Conservation (phyloP, 305 asterid genomes). For the Fraxinus greggii region DNA sequence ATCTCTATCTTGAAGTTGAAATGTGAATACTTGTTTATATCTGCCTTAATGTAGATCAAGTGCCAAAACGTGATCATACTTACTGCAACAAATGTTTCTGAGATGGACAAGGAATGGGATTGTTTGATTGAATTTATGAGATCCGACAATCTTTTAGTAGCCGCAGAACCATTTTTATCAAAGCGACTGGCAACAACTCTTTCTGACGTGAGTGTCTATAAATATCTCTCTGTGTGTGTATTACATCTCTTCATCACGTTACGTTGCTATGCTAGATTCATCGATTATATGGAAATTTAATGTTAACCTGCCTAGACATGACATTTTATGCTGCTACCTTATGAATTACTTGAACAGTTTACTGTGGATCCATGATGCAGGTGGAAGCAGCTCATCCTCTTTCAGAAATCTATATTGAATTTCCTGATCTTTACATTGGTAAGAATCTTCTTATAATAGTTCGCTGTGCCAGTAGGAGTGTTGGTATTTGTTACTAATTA, state of each 20-base stretch:
- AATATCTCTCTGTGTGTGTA: not conserved
- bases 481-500: constrained; percentile 2
- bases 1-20: not conserved
- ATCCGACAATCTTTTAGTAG: constrained; percentile 38
- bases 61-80: constrained; percentile 77
- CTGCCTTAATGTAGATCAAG: constrained; percentile 54
- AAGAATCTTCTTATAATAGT: constrained; percentile 20
- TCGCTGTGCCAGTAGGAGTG: not conserved
- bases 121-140: constrained; percentile 56
- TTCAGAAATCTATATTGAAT: constrained; percentile 52
- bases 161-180: constrained; percentile 51
- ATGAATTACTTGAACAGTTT: not conserved
- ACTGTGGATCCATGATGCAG: constrained; percentile 34
- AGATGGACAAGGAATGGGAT: constrained; percentile 70
- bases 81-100: constrained; percentile 62
- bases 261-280: not conserved
- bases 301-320: constrained; percentile 5
- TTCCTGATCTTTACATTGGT: constrained; percentile 76
- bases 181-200: constrained; percentile 50
- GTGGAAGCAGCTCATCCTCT: constrained; percentile 76
- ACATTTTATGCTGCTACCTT: not conserved
- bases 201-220: constrained; percentile 44
- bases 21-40: not conserved
- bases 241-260: not conserved
- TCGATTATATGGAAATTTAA: not conserved